These are phyloP conservation scores for Pisolithus orientalis DNA, from an alignment of 768 basidiomycete genomes.

Conservation along the genomic window DNA sequence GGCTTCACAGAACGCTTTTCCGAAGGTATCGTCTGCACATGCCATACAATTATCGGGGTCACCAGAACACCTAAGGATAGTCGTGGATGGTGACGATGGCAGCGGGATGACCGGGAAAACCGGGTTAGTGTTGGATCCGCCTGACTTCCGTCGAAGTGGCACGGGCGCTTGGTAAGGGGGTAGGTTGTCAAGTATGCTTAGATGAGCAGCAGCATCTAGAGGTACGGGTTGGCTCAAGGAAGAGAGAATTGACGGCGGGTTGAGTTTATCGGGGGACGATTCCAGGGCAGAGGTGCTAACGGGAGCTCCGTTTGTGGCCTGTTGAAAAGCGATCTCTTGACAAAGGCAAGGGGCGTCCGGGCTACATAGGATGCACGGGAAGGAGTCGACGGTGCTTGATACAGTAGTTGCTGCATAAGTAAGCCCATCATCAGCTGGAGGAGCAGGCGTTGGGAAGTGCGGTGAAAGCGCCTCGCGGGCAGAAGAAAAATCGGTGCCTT, in stretches of 20 bases:
- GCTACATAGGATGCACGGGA: slow-evolving; percentile 68
- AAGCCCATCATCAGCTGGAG: slow-evolving; percentile 27
- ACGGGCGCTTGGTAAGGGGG: slow-evolving; percentile 79
- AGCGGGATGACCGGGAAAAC: slow-evolving; percentile 48
- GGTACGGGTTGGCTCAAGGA: slow-evolving; percentile 23
- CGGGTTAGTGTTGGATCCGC: slow-evolving; percentile 34
- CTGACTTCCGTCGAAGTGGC: slow-evolving; percentile 60
- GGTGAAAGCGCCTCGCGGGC: slow-evolving; percentile 17
- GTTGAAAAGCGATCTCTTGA: slow-evolving; percentile 54
- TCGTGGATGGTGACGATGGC: slow-evolving; percentile 23
- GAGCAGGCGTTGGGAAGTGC: slow-evolving; percentile 26
- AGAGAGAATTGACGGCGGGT: slow-evolving; percentile 8
- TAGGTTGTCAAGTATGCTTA: slow-evolving; percentile 71
- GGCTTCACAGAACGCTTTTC: slow-evolving; percentile 81
- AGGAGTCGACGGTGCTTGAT: slow-evolving; percentile 26
- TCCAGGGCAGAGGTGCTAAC: slow-evolving; percentile 1
- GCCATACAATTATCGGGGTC: slow-evolving; percentile 83
- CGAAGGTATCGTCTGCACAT: slow-evolving; percentile 81
- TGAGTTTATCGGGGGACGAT: slow-evolving; percentile 9
- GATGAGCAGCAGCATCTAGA: slow-evolving; percentile 20
- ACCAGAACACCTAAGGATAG: slow-evolving; percentile 59
- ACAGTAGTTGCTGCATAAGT: slow-evolving; percentile 29
- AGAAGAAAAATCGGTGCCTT: slow-evolving; percentile 27
- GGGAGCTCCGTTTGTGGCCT: slow-evolving; percentile 24
- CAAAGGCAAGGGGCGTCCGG: slow-evolving; percentile 72